Conservation (phyloP, 2,329 filamentous ascomycete genomes). For the Pseudogymnoascus sp. region DNA sequence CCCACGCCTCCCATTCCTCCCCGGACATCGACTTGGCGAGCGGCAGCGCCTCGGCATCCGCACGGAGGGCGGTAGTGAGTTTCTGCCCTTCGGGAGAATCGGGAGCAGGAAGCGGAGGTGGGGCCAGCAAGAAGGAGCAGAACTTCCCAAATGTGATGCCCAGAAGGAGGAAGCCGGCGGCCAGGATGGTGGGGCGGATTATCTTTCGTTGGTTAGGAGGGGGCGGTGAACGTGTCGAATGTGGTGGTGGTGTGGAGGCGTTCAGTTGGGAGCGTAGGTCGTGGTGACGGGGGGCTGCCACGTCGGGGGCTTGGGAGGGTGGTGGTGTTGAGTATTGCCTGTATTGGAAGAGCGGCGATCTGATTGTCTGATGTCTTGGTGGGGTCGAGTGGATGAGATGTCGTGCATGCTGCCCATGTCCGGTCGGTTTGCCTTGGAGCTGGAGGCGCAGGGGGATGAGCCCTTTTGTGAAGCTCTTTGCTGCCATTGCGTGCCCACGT, state of each 20-base stretch:
- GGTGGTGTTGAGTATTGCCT: constrained; percentile 3
- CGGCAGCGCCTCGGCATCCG: constrained; percentile 39
- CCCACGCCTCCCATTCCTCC: constrained; percentile 34
- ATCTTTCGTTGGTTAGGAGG: constrained; percentile 20
- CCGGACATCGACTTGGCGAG: constrained; percentile 39
- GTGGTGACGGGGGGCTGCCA: constrained; percentile 7
- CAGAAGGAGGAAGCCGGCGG: constrained; percentile 33
- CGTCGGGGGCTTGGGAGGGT: neutral
- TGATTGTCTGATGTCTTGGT: neutral
- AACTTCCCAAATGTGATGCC: constrained; percentile 35
- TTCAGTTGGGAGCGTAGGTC: constrained; percentile 25
- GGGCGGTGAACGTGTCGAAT: constrained; percentile 8
- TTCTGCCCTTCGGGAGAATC: constrained; percentile 36
- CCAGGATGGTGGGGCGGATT: constrained; percentile 27
- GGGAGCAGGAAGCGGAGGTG: constrained; percentile 35
- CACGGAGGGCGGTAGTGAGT: constrained; percentile 35
- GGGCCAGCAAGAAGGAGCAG: constrained; percentile 35
- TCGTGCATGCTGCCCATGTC: neutral
- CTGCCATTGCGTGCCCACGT: neutral
- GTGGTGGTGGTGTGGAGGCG: constrained; percentile 11
- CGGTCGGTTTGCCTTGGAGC: neutral
- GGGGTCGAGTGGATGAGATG: neutral
- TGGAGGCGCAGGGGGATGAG: neutral
- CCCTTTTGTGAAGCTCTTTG: neutral
- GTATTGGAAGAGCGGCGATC: neutral